Evolutionary conservation across 495 filamentous ascomycete genomes (phyloP).

Genomic region (Neurospora sp.): DNA sequence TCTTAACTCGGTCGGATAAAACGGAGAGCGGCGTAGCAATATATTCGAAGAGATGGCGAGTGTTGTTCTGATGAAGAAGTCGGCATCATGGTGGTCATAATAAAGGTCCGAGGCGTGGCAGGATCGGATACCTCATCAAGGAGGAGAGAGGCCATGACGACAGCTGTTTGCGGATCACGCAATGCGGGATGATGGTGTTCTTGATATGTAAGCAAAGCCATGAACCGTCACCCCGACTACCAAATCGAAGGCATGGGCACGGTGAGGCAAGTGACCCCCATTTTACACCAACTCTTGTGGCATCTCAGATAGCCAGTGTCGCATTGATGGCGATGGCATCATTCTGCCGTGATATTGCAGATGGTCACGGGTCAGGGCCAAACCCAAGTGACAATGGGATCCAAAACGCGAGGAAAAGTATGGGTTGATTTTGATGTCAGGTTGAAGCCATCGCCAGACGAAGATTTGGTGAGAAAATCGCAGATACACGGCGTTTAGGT

Average conservation of each 20-base stretch:
- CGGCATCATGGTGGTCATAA: neutral
- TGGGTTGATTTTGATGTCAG: neutral
- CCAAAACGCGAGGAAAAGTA: neutral
- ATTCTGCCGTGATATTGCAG: neutral
- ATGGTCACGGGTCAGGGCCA: neutral
- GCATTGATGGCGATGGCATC: neutral
- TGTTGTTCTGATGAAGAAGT: neutral
- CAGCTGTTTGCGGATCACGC: neutral
- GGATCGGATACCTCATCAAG: neutral
- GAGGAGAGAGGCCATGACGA: neutral
- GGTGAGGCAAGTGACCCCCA: neutral
- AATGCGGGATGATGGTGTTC: neutral
- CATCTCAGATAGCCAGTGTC: neutral
- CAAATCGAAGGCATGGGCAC: neutral
- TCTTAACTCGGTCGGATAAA: neutral
- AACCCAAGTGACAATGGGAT: neutral
- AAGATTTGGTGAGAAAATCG: neutral
- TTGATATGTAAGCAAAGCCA: neutral
- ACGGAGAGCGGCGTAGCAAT: neutral
- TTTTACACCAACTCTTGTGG: neutral
- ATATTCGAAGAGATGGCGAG: neutral
- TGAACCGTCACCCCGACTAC: neutral
- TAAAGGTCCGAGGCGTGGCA: neutral
- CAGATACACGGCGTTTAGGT: neutral
- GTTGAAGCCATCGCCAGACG: neutral